Base-by-base conservation (phyloP, 306 rosid species). In the Citrullus colocynthis region DNA sequence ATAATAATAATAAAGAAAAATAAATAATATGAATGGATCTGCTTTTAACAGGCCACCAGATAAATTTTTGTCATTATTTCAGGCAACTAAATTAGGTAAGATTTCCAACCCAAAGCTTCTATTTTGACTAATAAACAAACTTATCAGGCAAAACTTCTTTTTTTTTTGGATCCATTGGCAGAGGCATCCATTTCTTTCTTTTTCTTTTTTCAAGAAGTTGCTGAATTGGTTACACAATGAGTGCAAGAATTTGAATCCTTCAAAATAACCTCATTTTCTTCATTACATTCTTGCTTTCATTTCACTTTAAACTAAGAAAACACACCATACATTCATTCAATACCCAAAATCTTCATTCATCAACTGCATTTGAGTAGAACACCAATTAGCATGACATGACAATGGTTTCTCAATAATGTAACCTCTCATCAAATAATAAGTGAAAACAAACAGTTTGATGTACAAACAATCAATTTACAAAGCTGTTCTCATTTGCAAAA, bases 401-500 rank as follows among this genome's bases (percentile, higher is more conserved):
- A 36, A 36, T 36, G 39, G 39, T 5, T 36, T 36, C 39, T 36
- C 39, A 36, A 36, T 36, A 36, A 36, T 36, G 49, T 9, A 44
- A 10, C 12, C 1, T 48, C 5, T 5, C 39, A 32, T 36, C 73
- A 65, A 67, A 41, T 17, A 16, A 30, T 5, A 36, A 37, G 45
- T 41, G 51, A 44, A 69, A 44, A 12, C 75, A 69, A 44, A 44
- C 49, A 69, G 76, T 20, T 71, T 71, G 59, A 48, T 13, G 39
- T 71, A 24, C 59, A 71, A 71, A 71, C 76, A 71, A 48, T 72
- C 42, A 72, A 73, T 73, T 52, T 74, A 74, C 62, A 74, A 18
- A 52, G 62, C 62, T 32, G 77, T 32, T 73, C 74, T 10, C 61
- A 73, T 73, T 72, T 73, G 77, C 44, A 73, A 4, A 17, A 52